Base-by-base conservation (phyloP, 2,329 filamentous ascomycete genomes). In the Xylariaceae sp. region DNA sequence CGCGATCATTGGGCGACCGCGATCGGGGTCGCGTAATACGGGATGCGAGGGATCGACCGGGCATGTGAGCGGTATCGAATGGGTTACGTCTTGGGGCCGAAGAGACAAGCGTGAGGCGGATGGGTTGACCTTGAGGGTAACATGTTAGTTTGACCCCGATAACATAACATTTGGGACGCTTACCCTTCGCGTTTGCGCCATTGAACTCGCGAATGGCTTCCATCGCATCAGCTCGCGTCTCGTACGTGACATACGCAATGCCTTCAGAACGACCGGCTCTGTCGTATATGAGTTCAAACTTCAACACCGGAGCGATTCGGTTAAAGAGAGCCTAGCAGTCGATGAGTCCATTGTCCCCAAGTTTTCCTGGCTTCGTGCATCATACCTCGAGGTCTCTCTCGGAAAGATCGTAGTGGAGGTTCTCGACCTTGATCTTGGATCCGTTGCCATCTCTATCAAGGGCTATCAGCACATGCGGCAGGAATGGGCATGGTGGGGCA, bases 361-460 rank as follows among this genome's bases (percentile, higher is more conserved):
- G 9, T 18, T 9, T 55, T 50, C 35, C n/a, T n/a, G 17, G 50
- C 13, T 15, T 5, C 8, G n/a, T 55, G 15, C 8, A 30, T 44
- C 75, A 58, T 76, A 95, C 91, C 69, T 89, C 83, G 56, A 96
- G 81, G 71, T 96, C 92, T 44, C 88, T 86, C 73, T 93, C 86
- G 10, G 88, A 92, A 63, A 97, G 81, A 62, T 97, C 92, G 74
- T 96, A 97, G 74, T 97, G 92, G 59, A 97, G 78, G 72, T 96
- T 96, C 62, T 95, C 90, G 62, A 96, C 88, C 65, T 88, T 87
- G 66, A 97, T 75, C 75, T 90, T 93, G 51, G 86, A 80, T 67
- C 87, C 86, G 58, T 77, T 76, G 35, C 76, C 71, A 42, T 82
- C 79, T 69, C 84, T 84, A 65, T 39, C 34, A 51, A 34, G 30